Conservation (phyloP, 2,329 filamentous ascomycete genomes). For the Septoria linicola region DNA sequence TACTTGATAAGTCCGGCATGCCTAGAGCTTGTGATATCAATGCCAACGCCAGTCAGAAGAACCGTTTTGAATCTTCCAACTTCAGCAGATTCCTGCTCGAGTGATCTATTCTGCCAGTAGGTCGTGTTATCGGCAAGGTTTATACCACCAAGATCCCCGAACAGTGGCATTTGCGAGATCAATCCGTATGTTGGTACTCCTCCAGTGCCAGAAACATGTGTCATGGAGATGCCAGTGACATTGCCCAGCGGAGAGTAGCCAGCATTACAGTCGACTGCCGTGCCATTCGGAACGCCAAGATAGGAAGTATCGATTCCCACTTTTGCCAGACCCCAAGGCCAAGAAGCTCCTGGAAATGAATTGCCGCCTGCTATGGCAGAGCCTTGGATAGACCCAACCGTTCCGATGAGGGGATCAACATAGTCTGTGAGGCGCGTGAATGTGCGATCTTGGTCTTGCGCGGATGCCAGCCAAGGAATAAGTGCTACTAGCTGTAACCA, state of each 20-base stretch:
- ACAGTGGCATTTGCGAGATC: conserved; percentile 44
- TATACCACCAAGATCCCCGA: conserved; percentile 40
- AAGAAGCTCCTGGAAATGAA: conserved; percentile 41
- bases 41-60: conserved; percentile 38
- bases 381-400: conserved; percentile 47
- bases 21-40: conserved; percentile 40
- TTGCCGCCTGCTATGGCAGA: conserved; percentile 43
- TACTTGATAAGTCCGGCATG: conserved; percentile 42
- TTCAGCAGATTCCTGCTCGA: conserved; percentile 36
- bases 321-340: conserved; percentile 45
- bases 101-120: conserved; percentile 41
- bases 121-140: conserved; percentile 47
- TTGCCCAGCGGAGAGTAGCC: conserved; percentile 44
- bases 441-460: background rate
- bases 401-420: conserved; percentile 51
- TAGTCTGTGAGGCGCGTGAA: conserved; percentile 25
- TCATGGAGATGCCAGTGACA: conserved; percentile 42
- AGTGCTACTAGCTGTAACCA: no score
- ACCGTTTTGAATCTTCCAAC: conserved; percentile 42
- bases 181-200: conserved; percentile 42
- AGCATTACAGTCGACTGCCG: conserved; percentile 38
- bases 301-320: conserved; percentile 44
- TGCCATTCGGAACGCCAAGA: conserved; percentile 24
- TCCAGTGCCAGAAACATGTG: conserved; percentile 40
- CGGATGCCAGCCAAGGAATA: background rate